These are phyloP conservation scores for Tirmania nivea DNA, from an alignment of 495 filamentous ascomycete genomes.

Conservation along the genomic window DNA sequence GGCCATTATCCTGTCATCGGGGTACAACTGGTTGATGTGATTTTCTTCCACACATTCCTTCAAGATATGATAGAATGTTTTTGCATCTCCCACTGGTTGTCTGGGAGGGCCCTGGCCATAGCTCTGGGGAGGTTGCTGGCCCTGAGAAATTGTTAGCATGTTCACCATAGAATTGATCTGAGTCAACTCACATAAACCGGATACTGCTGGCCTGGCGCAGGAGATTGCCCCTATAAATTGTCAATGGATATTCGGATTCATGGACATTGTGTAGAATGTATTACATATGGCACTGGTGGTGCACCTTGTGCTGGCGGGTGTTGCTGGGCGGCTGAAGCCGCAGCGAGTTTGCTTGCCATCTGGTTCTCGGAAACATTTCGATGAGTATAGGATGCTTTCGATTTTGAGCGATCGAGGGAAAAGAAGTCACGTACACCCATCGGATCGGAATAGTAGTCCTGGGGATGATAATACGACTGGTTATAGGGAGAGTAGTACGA, in stretches of 20 bases:
- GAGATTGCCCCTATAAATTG: no score
- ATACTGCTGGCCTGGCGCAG: not conserved
- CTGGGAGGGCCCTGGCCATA: not conserved
- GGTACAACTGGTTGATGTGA: slow-evolving; percentile 11
- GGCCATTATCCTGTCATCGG: slow-evolving; percentile 6
- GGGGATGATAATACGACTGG: not conserved
- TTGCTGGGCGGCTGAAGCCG: slow-evolving; percentile 3
- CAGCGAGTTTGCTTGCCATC: slow-evolving; percentile 17
- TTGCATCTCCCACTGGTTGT: slow-evolving; percentile 12
- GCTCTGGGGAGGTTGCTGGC: slow-evolving; percentile 7
- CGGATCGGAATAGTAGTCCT: not conserved
- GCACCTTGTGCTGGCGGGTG: not conserved
- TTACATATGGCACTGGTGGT: not conserved
- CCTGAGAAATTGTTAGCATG: not conserved
- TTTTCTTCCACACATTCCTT: slow-evolving; percentile 16
- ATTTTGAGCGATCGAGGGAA: not conserved
- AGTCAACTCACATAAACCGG: slow-evolving; percentile 14
- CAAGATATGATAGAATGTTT: slow-evolving; percentile 8
- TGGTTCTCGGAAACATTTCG: not conserved
- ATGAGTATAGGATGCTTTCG: not conserved
- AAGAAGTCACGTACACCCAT: not conserved
- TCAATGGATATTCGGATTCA: slow-evolving; percentile 4
- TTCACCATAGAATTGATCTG: not conserved
- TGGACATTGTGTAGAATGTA: slow-evolving; percentile 1
- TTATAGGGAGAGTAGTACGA: no score